Evolutionary conservation across 768 basidiomycete genomes (phyloP), one percentile per base, ranked within the genome.

Genomic region (Tricholoma saponaceum): DNA sequence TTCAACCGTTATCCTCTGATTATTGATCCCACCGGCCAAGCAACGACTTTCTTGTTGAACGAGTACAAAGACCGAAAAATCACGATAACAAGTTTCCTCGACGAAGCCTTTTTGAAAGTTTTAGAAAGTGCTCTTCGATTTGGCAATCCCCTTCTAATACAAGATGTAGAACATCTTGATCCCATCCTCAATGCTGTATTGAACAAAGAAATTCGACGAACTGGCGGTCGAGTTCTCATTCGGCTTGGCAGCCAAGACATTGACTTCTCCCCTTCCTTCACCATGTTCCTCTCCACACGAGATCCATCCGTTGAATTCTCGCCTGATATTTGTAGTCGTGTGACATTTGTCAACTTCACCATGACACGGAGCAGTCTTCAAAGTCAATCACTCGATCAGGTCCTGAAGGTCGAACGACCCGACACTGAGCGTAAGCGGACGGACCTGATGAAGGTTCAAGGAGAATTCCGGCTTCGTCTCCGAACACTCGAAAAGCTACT

Each of bases 251-350:
- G 82, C 68, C 97, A 99, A 75, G 97, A 99, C 64, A 98, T 99
- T 70, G 97, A 99, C 70, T 98, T 98, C 71, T 99, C 97, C 0
- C 97, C 97, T 5, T 88, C 97, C n/a, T 99, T 99, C 80, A 97
- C 93, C 5, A 95, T 99, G 93, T 99, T 99, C 84, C 80, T 99
- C 44, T 92, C 96, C 1, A 99, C 97, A 10, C 79, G 97, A 20
- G 95, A 99, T 70, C 95, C 97, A 2, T 96, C 96, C 0, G 90
- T 97, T 60, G 95, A 98, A 66, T 98, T 99, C 74, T 92, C 96
- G 12, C 95, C 97, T 3, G 97, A 99, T 70, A 95, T 99, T 64
- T 98, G 96, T 79, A 96, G 94, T 78, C 86, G 97, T 59, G 92
- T 96, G 25, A 93, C 90, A 0, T 94, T 95, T 65, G 92, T 95